Conservation (phyloP, 305 asterid species). For the Fraxinus ornus region DNA sequence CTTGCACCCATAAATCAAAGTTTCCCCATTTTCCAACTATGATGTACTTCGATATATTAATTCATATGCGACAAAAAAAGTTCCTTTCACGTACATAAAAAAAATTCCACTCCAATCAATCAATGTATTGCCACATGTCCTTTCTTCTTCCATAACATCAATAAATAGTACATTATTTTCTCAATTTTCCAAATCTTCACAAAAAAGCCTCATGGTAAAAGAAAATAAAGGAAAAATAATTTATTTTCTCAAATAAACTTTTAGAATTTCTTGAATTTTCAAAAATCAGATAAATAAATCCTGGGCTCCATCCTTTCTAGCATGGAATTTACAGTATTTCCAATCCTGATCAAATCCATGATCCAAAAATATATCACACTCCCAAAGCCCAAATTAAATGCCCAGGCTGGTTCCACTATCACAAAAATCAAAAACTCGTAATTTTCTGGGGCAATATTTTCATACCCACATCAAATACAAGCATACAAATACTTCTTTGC, state of each 20-base stretch:
- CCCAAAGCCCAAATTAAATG: background rate
- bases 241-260: background rate
- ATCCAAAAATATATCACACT: background rate
- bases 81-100: too few relatives aligned
- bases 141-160: background rate
- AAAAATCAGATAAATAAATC: background rate
- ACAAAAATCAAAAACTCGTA: background rate
- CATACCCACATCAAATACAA: background rate
- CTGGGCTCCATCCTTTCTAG: background rate
- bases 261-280: background rate
- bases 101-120: background rate
- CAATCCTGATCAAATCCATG: background rate
- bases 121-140: background rate
- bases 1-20: background rate
- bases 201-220: background rate
- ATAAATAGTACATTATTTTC: background rate
- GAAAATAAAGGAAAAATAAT: background rate
- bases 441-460: slow-evolving; percentile 8
- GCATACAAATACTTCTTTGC: background rate
- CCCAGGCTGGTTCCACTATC: background rate
- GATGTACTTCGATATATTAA: background rate
- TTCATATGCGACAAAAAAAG: background rate
- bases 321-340: background rate
- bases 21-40: background rate
- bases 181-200: background rate